phyloP scores from a whole-genome alignment of 2,329 filamentous ascomycete species.

The Paecilomyces variotii region DNA sequence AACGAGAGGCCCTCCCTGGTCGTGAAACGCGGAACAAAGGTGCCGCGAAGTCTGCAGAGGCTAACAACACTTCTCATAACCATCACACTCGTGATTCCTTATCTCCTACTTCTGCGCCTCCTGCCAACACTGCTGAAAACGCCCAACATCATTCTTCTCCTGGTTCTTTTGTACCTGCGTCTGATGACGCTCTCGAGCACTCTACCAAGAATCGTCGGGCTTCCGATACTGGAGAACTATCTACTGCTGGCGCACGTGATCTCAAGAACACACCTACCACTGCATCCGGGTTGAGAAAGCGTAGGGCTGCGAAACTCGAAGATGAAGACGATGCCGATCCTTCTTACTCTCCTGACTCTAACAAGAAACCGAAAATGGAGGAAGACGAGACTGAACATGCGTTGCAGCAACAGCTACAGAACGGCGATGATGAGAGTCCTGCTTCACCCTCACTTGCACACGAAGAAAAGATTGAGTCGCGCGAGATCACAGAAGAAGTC shows the following conservation, averaged over 20 bases:
- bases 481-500: conserved; percentile 15
- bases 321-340: not conserved
- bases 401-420: conserved; percentile 14
- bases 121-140: not conserved
- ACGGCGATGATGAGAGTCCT: conserved; percentile 13
- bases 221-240: not conserved
- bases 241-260: not conserved
- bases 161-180: not conserved
- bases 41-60: not conserved
- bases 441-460: conserved; percentile 12
- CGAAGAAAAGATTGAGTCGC: conserved; percentile 9
- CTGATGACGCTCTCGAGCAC: not conserved
- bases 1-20: not conserved
- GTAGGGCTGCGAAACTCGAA: conserved; percentile 1
- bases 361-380: conserved; percentile 26
- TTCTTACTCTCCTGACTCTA: conserved; percentile 6
- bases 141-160: not conserved
- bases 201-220: not conserved
- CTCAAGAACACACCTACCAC: not conserved
- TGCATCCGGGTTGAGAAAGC: conserved; percentile 4
- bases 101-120: not conserved
- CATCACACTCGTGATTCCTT: not conserved
- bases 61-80: not conserved
- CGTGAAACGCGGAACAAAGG: not conserved
- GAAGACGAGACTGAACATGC: conserved; percentile 16